Evolutionary conservation across 495 filamentous ascomycete species (phyloP), one percentile per base, ranked within the genome.

Genomic region (Xylaria curta): DNA sequence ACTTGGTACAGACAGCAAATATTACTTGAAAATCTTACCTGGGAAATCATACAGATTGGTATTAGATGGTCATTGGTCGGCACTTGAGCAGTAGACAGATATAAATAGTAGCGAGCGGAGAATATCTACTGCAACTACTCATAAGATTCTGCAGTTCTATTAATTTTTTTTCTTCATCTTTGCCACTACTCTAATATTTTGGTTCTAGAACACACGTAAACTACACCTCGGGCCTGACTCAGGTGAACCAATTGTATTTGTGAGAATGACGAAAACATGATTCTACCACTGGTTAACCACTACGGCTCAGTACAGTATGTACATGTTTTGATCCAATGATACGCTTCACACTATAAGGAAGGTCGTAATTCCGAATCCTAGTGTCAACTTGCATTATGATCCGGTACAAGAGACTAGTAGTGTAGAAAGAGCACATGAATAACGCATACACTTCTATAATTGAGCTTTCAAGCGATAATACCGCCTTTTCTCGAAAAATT

Each of bases 31-130:
- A 21, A 49, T 38, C 31, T 54, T 53, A 28, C 42, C 19, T 8
- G 24, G 9, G 33, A 38, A 60, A 38, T 33, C 58, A 21, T 38
- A 60, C 58, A 38, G 56, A 59, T 31, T 15, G 53, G 19, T 56
- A 31, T 31, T 28, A 17, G 53, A 17, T 56, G 26, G 12, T 5
- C 26, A 56, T 56, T 60, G 28, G 58, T 60, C 33, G 33, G 13
- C 19, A 56, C 26, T 60, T 60, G 5, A 38, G 58, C 58, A 38
- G 38, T 60, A 60, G 38, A 42, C 12, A 42, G 58, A 36, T 60
- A 60, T 60, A 38, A 60, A 60, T 60, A 60, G 58, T 17, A 60
- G 58, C 58, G 28, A 60, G 10, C 19, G n/a, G 33, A 21, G 31
- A 19, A 21, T 2, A 4, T 9, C 38, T 3, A 60, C 38, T 3